Evolutionary conservation across 176 grass and related monocot genomes (phyloP).

Genomic region (Aegilops speltoides): DNA sequence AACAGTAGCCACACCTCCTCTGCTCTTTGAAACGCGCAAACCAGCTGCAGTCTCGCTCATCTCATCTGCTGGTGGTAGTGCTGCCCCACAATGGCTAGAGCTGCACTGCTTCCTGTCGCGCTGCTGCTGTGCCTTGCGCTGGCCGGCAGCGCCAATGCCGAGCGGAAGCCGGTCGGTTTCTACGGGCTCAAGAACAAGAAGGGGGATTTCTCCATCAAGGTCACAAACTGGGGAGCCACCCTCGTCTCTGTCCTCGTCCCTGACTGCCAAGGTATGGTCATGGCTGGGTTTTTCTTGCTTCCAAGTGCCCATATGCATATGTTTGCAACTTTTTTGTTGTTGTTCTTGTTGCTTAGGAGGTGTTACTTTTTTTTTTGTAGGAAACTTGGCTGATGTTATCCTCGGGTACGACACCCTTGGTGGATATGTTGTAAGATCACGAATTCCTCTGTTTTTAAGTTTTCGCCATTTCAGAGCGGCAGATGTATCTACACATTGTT

Average conservation of each 20-base stretch:
- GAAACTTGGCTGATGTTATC: constrained; percentile 74
- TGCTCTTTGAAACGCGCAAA: background rate
- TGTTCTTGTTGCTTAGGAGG: background rate
- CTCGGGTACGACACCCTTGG: constrained; percentile 68
- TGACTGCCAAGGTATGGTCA: constrained; percentile 53
- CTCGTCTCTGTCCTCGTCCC: constrained; percentile 64
- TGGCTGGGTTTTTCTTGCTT: background rate
- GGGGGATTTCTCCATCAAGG: constrained; percentile 73
- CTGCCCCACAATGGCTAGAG: constrained; percentile 45
- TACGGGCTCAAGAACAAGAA: constrained; percentile 57
- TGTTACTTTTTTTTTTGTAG: constrained; percentile 21
- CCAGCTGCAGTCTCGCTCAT: background rate
- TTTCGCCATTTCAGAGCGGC: background rate
- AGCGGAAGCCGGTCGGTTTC: constrained; percentile 50
- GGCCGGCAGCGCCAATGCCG: constrained; percentile 4
- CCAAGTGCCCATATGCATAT: background rate
- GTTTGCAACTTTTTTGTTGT: too few species aligned
- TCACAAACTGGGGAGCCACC: constrained; percentile 81
- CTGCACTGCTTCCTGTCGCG: constrained; percentile 19
- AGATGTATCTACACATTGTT: too few species aligned
- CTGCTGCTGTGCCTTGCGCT: constrained; percentile 39
- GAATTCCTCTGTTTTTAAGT: background rate
- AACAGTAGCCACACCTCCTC: background rate
- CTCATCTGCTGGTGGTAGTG: background rate
- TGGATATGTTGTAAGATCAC: constrained; percentile 72